Evolutionary conservation across 306 rosid genomes (phyloP).

Genomic region (Alnus glutinosa): DNA sequence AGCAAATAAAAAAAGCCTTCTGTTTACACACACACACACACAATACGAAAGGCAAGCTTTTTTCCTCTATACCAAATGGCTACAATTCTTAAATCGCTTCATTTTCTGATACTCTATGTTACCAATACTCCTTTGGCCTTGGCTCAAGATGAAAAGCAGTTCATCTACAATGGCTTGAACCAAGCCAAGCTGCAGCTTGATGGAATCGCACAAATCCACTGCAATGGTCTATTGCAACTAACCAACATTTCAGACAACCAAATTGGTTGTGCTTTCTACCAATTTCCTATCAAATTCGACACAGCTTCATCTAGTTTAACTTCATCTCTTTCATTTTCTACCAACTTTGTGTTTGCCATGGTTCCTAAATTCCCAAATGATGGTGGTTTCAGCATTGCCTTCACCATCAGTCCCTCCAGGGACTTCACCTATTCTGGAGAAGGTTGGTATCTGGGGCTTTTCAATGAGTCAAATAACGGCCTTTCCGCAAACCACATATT

Average conservation of each 20-base stretch:
- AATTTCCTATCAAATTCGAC: background rate
- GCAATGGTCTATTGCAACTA: background rate
- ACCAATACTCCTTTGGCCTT: background rate
- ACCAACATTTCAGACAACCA: background rate
- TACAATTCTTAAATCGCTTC: background rate
- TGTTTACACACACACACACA: too few relatives aligned
- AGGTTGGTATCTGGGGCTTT: background rate
- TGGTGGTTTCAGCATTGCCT: constrained; percentile 29
- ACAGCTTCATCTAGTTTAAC: background rate
- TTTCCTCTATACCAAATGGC: background rate
- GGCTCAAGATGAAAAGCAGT: background rate
- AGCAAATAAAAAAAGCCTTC: too few relatives aligned
- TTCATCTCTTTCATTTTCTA: background rate
- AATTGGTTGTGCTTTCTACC: background rate
- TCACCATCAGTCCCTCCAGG: constrained; percentile 29
- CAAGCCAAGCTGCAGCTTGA: background rate
- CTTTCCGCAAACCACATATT: constrained; percentile 17
- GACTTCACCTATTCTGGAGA: constrained; percentile 2
- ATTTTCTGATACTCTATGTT: background rate
- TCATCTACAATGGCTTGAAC: background rate
- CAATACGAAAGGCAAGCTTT: background rate
- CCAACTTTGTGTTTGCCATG: constrained; percentile 7
- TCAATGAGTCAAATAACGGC: background rate
- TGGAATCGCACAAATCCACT: background rate
- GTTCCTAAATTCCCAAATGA: background rate